Conservation (phyloP, 176 grass and related monocot species). For the Themeda triandra region DNA sequence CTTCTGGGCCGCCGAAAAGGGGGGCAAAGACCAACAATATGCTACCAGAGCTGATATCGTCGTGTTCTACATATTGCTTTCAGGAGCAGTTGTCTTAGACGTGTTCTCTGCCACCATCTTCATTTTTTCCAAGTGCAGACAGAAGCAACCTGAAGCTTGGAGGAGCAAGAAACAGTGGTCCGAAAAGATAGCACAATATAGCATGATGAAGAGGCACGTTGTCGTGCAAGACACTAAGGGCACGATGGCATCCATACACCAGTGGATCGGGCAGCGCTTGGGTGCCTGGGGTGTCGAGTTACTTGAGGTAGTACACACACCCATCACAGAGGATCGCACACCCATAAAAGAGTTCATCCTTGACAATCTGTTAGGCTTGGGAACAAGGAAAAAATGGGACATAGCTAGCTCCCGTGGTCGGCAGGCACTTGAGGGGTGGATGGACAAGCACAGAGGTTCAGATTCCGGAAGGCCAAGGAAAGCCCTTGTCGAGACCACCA, state of each 20-base stretch:
- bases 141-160: not conserved
- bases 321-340: not conserved
- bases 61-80: not conserved
- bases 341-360: not conserved
- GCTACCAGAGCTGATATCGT: not conserved
- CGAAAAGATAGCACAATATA: not conserved
- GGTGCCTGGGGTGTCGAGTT: not conserved
- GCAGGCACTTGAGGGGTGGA: not conserved
- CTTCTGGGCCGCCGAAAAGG: no score
- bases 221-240: no score
- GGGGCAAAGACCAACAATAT: no score
- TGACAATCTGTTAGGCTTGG: not conserved
- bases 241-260: not conserved
- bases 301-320: not conserved
- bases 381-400: rapidly evolving
- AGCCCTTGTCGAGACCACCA: not conserved
- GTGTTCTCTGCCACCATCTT: not conserved
- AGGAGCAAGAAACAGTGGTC: not conserved
- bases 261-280: not conserved
- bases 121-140: not conserved
- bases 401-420: not conserved
- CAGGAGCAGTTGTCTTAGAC: not conserved
- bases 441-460: not conserved
- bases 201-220: not conserved
- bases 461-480: no score